Percentiles rank a stretch among this genome's conserved stretches.
phyloP scores from a whole-genome alignment of 805 yeast genomes.

The Wickerhamiella azyma region DNA sequence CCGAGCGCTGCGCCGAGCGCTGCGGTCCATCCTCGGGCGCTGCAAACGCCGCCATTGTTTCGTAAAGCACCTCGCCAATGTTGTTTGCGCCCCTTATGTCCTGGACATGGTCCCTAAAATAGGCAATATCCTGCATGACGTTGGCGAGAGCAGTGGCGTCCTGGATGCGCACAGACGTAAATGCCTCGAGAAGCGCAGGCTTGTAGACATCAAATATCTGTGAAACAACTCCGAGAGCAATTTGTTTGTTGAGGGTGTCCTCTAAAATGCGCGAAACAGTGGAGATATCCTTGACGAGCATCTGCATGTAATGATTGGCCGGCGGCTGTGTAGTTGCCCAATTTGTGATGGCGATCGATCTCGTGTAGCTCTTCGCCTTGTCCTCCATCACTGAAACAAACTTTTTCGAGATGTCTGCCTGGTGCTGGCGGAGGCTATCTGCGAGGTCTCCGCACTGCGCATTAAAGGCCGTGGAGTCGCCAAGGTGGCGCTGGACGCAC shows the following conservation, averaged over 20 bases:
- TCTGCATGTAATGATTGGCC: constrained; percentile 51
- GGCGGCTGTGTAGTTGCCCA: constrained; percentile 36
- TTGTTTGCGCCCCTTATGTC: constrained; percentile 47
- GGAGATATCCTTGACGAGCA: constrained; percentile 50
- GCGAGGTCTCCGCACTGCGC: constrained; percentile 30
- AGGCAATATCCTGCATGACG: constrained; percentile 46
- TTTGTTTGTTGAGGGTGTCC: constrained; percentile 31
- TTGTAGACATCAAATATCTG: constrained; percentile 41
- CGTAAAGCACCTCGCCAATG: constrained; percentile 50
- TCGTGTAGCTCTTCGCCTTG: constrained; percentile 39
- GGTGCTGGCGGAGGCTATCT: constrained; percentile 42
- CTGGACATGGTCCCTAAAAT: constrained; percentile 46
- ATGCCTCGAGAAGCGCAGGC: constrained; percentile 38
- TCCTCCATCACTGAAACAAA: constrained; percentile 60
- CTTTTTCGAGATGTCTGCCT: constrained; percentile 46
- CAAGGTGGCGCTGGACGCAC: constrained; percentile 24
- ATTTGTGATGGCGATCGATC: constrained; percentile 34
- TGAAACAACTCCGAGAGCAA: constrained; percentile 21
- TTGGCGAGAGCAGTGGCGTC: constrained; percentile 31
- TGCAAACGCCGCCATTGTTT: constrained; percentile 37
- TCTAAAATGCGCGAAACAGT: constrained; percentile 48
- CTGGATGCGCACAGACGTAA: constrained; percentile 30
- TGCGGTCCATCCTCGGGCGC: constrained; percentile 16
- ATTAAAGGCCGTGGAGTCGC: constrained; percentile 8
- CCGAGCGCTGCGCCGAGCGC: constrained; percentile 26